Evolutionary conservation across 2,329 filamentous ascomycete genomes (phyloP).

Genomic region (Cadophora malorum): DNA sequence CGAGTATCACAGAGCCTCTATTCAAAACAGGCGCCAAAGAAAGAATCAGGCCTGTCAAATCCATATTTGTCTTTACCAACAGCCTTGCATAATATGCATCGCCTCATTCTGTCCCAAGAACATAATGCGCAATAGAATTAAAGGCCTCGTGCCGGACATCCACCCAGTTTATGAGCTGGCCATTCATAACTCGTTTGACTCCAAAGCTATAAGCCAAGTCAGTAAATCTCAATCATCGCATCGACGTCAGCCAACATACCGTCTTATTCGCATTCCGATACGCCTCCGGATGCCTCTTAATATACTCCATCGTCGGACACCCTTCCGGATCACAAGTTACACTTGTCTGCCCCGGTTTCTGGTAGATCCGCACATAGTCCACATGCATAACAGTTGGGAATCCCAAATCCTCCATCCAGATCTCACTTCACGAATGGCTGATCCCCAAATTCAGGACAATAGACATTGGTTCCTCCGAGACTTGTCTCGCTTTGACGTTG

Average conservation of each 20-base stretch:
- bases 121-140: neutral
- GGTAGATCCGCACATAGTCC: conserved; percentile 62
- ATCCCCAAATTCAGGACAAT: conserved; percentile 60
- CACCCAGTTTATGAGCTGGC: conserved; percentile 42
- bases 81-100: neutral
- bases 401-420: conserved; percentile 52
- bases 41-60: neutral
- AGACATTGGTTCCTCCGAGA: conserved; percentile 60
- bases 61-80: neutral
- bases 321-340: conserved; percentile 62
- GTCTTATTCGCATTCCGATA: conserved; percentile 65
- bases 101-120: neutral
- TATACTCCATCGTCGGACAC: conserved; percentile 72
- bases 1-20: neutral
- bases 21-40: neutral
- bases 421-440: conserved; percentile 55
- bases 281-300: conserved; percentile 62
- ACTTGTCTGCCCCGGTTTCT: conserved; percentile 53
- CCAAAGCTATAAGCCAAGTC: conserved; percentile 36
- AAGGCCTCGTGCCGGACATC: conserved; percentile 29
- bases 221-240: neutral
- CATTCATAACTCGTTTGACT: conserved; percentile 42
- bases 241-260: conserved; percentile 44
- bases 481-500: conserved; percentile 55
- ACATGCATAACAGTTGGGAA: conserved; percentile 60